Evolutionary conservation across 768 basidiomycete species (phyloP).

Genomic region (Kwoniella dendrophila): DNA sequence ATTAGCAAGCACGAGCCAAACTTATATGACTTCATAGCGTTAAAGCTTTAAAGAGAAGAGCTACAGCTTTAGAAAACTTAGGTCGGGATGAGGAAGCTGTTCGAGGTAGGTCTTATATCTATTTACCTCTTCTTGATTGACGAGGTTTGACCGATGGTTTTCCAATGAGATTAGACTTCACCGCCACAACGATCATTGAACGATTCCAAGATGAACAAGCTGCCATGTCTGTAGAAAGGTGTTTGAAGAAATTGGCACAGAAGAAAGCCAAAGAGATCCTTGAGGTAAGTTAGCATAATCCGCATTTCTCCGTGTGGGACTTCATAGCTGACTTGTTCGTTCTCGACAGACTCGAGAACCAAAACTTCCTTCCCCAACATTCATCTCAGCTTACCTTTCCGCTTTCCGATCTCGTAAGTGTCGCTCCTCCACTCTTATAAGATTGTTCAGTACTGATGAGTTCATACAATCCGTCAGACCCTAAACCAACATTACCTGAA

Average conservation of each 20-base stretch:
- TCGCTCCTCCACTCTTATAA: too few species aligned
- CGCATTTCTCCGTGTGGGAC: too few species aligned
- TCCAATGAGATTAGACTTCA: slow-evolving; percentile 69
- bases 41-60: slow-evolving; percentile 80
- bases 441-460: too few species aligned
- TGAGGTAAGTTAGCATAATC: slow-evolving; percentile 60
- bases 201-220: slow-evolving; percentile 82
- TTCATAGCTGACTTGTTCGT: slow-evolving; percentile 11
- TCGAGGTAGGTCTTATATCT: slow-evolving; percentile 63
- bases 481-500: slow-evolving; percentile 72
- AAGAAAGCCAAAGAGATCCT: slow-evolving; percentile 75
- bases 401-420: slow-evolving; percentile 86
- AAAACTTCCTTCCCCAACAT: slow-evolving; percentile 81
- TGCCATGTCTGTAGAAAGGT: slow-evolving; percentile 82
- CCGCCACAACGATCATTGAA: slow-evolving; percentile 92
- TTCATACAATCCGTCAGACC: slow-evolving; percentile 58
- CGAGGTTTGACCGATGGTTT: not conserved
- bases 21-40: slow-evolving; percentile 57
- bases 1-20: not conserved
- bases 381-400: slow-evolving; percentile 92
- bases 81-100: slow-evolving; percentile 73
- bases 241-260: slow-evolving; percentile 77
- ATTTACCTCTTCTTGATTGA: not conserved
- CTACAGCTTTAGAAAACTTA: slow-evolving; percentile 77
- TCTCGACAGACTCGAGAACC: slow-evolving; percentile 68